A percentile compares a stretch with the other conserved stretches of the same genome.
Conservation (phyloP, 2,329 filamentous ascomycete species). For the Alternaria ventricosa region DNA sequence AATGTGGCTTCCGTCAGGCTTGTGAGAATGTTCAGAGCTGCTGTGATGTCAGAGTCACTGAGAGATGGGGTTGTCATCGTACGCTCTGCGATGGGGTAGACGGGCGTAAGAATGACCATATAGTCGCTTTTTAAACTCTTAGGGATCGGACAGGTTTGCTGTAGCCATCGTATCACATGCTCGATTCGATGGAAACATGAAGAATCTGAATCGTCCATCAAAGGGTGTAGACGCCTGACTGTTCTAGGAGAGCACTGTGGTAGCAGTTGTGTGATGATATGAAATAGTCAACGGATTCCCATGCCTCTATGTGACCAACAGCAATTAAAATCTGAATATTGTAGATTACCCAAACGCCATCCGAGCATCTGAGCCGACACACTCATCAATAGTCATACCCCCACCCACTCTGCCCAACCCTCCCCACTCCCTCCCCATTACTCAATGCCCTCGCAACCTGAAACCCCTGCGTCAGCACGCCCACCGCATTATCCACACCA, state of each 20-base stretch:
- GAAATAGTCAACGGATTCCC: background rate
- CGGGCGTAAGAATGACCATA: background rate
- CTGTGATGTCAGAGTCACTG: background rate
- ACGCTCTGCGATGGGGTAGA: background rate
- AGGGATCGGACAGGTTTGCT: background rate
- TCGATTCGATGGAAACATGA: background rate
- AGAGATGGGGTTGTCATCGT: background rate
- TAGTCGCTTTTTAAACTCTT: background rate
- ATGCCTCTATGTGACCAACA: background rate
- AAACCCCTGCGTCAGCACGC: slow-evolving; percentile 43
- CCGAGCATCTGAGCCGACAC: background rate
- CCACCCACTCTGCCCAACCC: slow-evolving; percentile 40
- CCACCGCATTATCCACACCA: slow-evolving; percentile 41
- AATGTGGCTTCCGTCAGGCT: background rate
- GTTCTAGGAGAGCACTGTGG: background rate
- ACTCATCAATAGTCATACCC: slow-evolving; percentile 36
- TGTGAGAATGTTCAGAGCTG: background rate
- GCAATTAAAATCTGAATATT: background rate
- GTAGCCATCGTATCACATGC: background rate
- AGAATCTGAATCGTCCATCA: background rate
- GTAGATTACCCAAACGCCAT: background rate
- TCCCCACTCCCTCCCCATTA: slow-evolving; percentile 16
- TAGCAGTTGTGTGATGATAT: background rate
- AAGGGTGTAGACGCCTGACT: background rate
- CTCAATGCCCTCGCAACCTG: slow-evolving; percentile 39